A percentile compares a stretch with the other conserved stretches of the same genome.
phyloP scores from a whole-genome alignment of 2,329 filamentous ascomycete species.

The Aspergillus terreus region DNA sequence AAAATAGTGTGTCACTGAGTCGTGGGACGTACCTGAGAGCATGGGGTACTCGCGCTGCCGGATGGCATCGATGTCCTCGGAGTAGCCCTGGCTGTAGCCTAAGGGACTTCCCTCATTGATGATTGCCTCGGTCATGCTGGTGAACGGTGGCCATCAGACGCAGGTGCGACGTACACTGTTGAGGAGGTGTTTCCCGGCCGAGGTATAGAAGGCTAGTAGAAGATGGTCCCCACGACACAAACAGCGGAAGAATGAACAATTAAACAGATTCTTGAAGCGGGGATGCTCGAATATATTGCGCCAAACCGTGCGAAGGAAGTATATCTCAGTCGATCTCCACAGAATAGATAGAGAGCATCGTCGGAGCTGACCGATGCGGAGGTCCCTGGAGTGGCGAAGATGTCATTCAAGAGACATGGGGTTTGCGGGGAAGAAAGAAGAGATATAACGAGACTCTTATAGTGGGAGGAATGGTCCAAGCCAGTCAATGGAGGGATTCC shows the following conservation, averaged over 20 bases:
- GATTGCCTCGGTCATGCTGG: slow-evolving; percentile 2
- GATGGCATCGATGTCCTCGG: slow-evolving; percentile 46
- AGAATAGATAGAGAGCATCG: not conserved
- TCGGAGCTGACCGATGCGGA: slow-evolving; percentile 23
- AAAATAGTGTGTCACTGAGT: not conserved
- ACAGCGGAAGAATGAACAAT: too few relatives aligned
- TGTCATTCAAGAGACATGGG: not conserved
- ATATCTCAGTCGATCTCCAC: not conserved
- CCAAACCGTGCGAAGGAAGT: not conserved
- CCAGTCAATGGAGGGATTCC: too few relatives aligned
- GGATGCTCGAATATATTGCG: too few relatives aligned
- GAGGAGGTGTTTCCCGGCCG: not conserved
- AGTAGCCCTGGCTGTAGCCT: slow-evolving; percentile 32
- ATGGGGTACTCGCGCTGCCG: slow-evolving; percentile 47
- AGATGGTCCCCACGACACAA: too few relatives aligned
- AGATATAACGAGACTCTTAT: not conserved
- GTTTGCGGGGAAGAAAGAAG: not conserved
- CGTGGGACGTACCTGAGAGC: slow-evolving; percentile 30
- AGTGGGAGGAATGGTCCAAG: not conserved
- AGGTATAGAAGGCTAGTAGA: too few relatives aligned
- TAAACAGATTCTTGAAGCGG: too few relatives aligned
- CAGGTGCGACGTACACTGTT: not conserved
- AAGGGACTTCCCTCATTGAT: not conserved
- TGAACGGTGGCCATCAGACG: not conserved
- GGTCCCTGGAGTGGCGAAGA: not conserved